Conservation (phyloP, 306 rosid genomes). For the Alnus rubra region DNA sequence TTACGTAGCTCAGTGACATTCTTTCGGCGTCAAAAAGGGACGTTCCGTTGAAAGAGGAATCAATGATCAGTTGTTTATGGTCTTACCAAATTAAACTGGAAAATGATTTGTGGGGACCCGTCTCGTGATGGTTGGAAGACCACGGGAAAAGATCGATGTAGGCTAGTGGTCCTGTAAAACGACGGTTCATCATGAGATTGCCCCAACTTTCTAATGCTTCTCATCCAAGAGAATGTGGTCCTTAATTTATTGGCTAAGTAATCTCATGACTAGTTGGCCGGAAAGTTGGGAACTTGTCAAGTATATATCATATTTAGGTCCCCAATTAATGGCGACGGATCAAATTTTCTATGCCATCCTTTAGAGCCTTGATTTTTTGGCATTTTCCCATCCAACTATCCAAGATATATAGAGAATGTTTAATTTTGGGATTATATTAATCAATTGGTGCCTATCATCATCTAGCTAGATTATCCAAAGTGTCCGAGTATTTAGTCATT, state of each 20-base stretch:
- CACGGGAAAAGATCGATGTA: conserved; percentile 20
- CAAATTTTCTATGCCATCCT: neutral
- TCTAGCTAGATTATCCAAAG: neutral
- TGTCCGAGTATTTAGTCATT: neutral
- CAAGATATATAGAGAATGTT: no score
- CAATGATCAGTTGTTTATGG: no score
- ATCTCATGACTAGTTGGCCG: neutral
- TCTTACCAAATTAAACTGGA: no score
- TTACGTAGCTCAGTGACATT: no score
- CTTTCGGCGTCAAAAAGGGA: no score
- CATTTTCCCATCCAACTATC: neutral
- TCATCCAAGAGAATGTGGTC: conserved; percentile 31
- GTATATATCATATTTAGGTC: conserved; percentile 7
- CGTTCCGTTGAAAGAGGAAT: no score
- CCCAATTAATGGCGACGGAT: neutral
- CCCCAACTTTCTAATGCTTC: neutral
- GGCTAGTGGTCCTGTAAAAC: conserved; percentile 23
- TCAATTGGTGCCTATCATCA: neutral
- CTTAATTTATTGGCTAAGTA: neutral
- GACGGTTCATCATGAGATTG: conserved; percentile 28
- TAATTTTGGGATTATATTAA: neutral
- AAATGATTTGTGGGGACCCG: no score
- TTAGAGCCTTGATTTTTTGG: neutral
- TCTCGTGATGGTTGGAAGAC: conserved; percentile 35
- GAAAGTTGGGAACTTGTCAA: neutral